phyloP scores from a whole-genome alignment of 768 basidiomycete genomes.

The Thelephora aurantiotincta region DNA sequence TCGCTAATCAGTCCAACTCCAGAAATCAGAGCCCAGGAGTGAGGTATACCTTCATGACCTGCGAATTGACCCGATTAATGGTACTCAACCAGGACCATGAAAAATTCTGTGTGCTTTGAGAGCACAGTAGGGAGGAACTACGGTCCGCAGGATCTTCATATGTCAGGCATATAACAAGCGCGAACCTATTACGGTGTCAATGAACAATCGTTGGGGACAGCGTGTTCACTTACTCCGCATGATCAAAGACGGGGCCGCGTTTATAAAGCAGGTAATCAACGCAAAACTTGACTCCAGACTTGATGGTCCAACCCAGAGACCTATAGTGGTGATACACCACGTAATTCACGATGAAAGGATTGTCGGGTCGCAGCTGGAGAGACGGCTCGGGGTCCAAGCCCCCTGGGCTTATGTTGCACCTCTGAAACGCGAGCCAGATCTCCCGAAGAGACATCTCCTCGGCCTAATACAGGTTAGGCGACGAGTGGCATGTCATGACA shows the following conservation, averaged over 20 bases:
- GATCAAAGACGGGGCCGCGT: slow-evolving; percentile 85
- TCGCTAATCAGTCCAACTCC: not conserved
- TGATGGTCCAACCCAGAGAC: slow-evolving; percentile 93
- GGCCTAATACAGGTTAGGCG: slow-evolving; percentile 22
- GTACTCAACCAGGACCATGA: slow-evolving; percentile 96
- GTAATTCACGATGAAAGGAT: slow-evolving; percentile 86
- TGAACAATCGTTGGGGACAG: not conserved
- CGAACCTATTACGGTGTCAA: slow-evolving; percentile 46
- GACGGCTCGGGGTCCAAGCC: slow-evolving; percentile 17
- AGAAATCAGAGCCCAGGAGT: not conserved
- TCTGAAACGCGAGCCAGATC: slow-evolving; percentile 55
- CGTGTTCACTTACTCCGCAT: slow-evolving; percentile 67
- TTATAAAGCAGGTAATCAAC: slow-evolving; percentile 92
- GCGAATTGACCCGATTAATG: slow-evolving; percentile 89
- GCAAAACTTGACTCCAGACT: slow-evolving; percentile 94
- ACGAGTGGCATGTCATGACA: not conserved
- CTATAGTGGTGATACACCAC: slow-evolving; percentile 90
- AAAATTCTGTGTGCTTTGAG: slow-evolving; percentile 59
- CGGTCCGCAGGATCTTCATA: slow-evolving; percentile 77
- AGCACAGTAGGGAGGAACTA: slow-evolving; percentile 42
- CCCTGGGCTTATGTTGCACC: slow-evolving; percentile 31
- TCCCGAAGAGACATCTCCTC: slow-evolving; percentile 38
- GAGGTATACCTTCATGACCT: slow-evolving; percentile 77
- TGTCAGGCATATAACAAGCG: slow-evolving; percentile 77
- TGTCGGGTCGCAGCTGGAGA: slow-evolving; percentile 47